Evolutionary conservation across 202 grass and related monocot species (phyloP).

Genomic region (Sporobolus alterniflorus): DNA sequence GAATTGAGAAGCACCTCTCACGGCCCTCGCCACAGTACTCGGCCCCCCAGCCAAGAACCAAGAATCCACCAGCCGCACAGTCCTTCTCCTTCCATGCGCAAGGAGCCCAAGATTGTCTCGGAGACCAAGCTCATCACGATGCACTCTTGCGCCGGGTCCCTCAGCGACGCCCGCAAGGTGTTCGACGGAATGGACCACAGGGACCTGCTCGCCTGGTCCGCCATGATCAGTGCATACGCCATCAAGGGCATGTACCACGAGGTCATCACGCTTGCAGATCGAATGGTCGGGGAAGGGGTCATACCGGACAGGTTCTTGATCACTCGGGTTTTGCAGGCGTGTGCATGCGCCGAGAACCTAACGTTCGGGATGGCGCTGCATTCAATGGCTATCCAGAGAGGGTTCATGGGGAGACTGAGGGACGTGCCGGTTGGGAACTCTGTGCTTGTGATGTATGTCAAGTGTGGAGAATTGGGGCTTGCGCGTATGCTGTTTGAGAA

Average conservation of each 20-base stretch:
- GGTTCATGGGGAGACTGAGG: slow-evolving; percentile 53
- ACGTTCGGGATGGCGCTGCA: slow-evolving; percentile 55
- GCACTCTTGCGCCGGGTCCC: slow-evolving; percentile 49
- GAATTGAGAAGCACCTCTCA: slow-evolving; percentile 35
- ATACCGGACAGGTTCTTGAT: slow-evolving; percentile 81
- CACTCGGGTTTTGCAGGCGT: slow-evolving; percentile 76
- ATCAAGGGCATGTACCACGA: slow-evolving; percentile 56
- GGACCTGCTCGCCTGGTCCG: slow-evolving; percentile 73
- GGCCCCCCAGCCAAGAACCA: neutral
- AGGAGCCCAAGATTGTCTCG: slow-evolving; percentile 38
- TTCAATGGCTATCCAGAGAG: slow-evolving; percentile 62
- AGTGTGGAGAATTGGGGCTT: slow-evolving; percentile 61
- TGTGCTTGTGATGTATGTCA: slow-evolving; percentile 79
- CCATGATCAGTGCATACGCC: slow-evolving; percentile 58
- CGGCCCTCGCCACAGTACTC: neutral
- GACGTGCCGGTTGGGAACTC: slow-evolving; percentile 66
- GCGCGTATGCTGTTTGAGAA: slow-evolving; percentile 57
- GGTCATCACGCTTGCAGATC: slow-evolving; percentile 43
- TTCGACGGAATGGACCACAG: slow-evolving; percentile 59
- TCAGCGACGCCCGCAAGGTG: slow-evolving; percentile 47
- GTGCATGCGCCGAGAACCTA: slow-evolving; percentile 49
- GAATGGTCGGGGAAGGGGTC: slow-evolving; percentile 53
- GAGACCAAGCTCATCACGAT: slow-evolving; percentile 63
- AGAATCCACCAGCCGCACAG: neutral
- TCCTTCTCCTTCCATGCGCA: too few relatives aligned